Evolutionary conservation across 164 flowering plant species (phyloP).

Genomic region (Liriodendron chinense): DNA sequence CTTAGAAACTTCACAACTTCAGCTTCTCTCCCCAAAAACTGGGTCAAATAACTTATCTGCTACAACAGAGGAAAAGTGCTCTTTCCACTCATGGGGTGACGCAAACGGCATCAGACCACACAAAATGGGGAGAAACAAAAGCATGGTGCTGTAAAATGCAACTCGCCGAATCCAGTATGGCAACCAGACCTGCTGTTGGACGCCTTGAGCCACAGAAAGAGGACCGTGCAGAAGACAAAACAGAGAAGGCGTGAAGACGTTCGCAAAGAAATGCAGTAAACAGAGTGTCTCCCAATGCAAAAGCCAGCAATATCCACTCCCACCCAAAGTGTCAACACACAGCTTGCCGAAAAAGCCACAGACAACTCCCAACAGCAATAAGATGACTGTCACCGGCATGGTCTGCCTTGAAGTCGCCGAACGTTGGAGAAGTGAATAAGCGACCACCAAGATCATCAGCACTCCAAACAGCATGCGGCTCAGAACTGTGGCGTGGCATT

Average conservation of each 20-base stretch:
- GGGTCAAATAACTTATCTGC: slow-evolving; percentile 7
- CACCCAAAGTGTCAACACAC: slow-evolving; percentile 86
- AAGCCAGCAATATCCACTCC: slow-evolving; percentile 78
- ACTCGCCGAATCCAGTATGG: slow-evolving; percentile 59
- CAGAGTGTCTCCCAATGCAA: slow-evolving; percentile 72
- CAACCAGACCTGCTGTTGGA: slow-evolving; percentile 16
- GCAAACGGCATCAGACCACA: slow-evolving; percentile 90
- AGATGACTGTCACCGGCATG: slow-evolving; percentile 81
- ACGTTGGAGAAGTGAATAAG: slow-evolving; percentile 66
- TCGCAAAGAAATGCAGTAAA: slow-evolving; percentile 62
- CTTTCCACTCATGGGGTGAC: slow-evolving; percentile 59
- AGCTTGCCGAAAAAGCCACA: slow-evolving; percentile 83
- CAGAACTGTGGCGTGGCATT: slow-evolving; percentile 56
- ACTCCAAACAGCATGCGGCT: slow-evolving; percentile 75
- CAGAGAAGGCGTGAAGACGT: slow-evolving; percentile 40
- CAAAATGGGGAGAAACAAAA: slow-evolving; percentile 53
- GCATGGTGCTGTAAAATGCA: slow-evolving; percentile 37
- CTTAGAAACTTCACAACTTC: background rate
- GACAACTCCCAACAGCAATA: slow-evolving; percentile 61
- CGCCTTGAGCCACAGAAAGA: slow-evolving; percentile 30
- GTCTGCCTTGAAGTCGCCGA: slow-evolving; percentile 50
- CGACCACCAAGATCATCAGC: slow-evolving; percentile 50
- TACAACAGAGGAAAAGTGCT: slow-evolving; percentile 36
- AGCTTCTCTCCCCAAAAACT: slow-evolving; percentile 2
- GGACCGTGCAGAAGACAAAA: slow-evolving; percentile 65